Evolutionary conservation across 768 basidiomycete species (phyloP).

Genomic region (Mycena albidolilacea): DNA sequence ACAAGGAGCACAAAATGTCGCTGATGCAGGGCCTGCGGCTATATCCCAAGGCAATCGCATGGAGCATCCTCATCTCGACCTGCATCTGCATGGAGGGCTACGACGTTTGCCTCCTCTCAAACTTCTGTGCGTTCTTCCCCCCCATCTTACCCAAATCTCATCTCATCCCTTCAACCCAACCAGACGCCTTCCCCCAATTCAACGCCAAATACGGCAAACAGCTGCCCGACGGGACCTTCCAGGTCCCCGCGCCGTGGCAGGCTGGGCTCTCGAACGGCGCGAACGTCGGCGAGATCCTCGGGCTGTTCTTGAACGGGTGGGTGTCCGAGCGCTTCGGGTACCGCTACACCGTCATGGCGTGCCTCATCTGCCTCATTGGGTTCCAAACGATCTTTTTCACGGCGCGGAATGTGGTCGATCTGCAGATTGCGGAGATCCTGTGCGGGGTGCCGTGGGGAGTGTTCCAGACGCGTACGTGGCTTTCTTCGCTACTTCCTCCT

Average conservation of each 20-base stretch:
- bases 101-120: constrained; percentile 40
- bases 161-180: neutral
- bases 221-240: constrained; percentile 37
- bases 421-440: constrained; percentile 39
- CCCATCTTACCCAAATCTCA: neutral
- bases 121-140: constrained; percentile 35
- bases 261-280: constrained; percentile 39
- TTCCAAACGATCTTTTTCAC: constrained; percentile 42
- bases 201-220: constrained; percentile 39
- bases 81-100: constrained; percentile 44
- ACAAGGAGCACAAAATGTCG: constrained; percentile 41
- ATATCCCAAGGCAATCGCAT: constrained; percentile 41
- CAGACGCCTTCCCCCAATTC: constrained; percentile 44
- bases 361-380: constrained; percentile 31
- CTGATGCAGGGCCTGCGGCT: constrained; percentile 35
- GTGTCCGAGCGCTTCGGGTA: constrained; percentile 40
- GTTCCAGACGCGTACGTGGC: constrained; percentile 38
- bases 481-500: neutral
- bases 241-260: constrained; percentile 41
- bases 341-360: constrained; percentile 39
- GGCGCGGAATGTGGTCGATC: constrained; percentile 30
- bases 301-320: constrained; percentile 40
- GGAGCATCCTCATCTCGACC: constrained; percentile 42
- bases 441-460: constrained; percentile 41
- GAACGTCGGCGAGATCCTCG: constrained; percentile 42